Conservation (phyloP, 140 eudicot genomes). For the Ambrosia hybrid region DNA sequence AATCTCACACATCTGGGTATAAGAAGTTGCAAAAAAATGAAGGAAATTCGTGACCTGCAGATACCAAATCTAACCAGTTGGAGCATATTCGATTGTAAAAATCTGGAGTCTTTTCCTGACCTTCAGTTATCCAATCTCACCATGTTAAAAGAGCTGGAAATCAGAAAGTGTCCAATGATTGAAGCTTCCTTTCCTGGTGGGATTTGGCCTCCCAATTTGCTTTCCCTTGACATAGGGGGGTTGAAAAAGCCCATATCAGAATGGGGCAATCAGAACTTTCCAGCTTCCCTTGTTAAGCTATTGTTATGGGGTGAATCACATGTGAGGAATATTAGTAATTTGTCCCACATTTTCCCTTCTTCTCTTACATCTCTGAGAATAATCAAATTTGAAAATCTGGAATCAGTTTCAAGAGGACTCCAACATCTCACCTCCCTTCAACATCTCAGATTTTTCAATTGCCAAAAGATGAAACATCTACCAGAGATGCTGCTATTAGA, state of each 20-base stretch:
- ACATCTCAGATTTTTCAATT: background rate
- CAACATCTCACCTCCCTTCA: no score
- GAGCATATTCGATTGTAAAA: background rate
- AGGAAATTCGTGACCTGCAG: no score
- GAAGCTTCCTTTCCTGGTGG: background rate
- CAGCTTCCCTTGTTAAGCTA: background rate
- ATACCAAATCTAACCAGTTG: no score
- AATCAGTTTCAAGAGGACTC: background rate
- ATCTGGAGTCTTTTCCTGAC: background rate
- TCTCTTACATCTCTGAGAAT: background rate
- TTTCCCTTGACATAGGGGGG: background rate
- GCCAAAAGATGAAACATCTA: background rate
- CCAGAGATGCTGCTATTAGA: no score
- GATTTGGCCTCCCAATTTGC: background rate
- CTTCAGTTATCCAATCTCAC: background rate
- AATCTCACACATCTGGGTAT: no score
- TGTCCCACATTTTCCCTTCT: background rate
- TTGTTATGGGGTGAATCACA: fast-evolving
- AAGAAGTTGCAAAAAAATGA: no score
- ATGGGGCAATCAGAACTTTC: background rate
- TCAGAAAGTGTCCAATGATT: background rate
- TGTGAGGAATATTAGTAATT: background rate
- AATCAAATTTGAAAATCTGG: background rate
- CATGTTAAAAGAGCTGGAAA: no score
- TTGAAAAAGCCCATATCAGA: background rate